These are phyloP conservation scores for Cryptococcus sp. DNA, from an alignment of 1,284 basidiomycete species.

Conservation along the genomic window DNA sequence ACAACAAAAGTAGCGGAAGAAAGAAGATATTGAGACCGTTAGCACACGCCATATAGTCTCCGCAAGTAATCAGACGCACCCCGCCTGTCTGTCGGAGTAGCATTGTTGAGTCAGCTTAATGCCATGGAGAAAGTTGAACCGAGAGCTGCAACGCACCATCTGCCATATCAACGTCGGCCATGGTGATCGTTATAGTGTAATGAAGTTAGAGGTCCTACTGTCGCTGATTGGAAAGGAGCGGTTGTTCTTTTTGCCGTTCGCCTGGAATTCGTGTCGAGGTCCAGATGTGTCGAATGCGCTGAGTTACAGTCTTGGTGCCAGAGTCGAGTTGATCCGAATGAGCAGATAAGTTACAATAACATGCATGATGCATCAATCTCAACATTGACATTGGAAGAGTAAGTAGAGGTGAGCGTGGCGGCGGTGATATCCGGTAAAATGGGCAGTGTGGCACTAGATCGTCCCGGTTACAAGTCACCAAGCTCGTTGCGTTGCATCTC, in stretches of 20 bases:
- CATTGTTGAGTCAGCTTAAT: not conserved
- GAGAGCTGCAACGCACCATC: conserved; percentile 5
- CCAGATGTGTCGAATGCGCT: too few species aligned
- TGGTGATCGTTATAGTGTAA: conserved; percentile 10
- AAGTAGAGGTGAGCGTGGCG: too few species aligned
- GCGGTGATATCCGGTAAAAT: too few species aligned
- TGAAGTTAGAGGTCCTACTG: conserved; percentile 1
- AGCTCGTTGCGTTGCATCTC: too few species aligned
- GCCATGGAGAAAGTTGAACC: not conserved
- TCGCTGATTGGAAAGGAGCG: not conserved
- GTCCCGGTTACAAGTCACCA: not conserved
- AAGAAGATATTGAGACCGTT: not conserved
- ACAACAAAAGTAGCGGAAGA: not conserved
- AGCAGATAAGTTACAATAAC: too few species aligned
- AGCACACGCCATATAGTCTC: conserved; percentile 10
- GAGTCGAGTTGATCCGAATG: too few species aligned
- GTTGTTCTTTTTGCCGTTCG: too few species aligned
- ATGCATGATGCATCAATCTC: too few species aligned
- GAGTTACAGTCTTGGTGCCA: too few species aligned
- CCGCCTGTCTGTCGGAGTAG: conserved; percentile 7
- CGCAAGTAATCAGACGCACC: conserved; percentile 14
- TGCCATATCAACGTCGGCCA: conserved; percentile 49
- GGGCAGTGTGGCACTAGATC: not conserved
- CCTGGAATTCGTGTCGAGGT: too few species aligned
- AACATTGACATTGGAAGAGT: too few species aligned